Conservation (phyloP, 768 basidiomycete species). For the Pisolithus microcarpus region DNA sequence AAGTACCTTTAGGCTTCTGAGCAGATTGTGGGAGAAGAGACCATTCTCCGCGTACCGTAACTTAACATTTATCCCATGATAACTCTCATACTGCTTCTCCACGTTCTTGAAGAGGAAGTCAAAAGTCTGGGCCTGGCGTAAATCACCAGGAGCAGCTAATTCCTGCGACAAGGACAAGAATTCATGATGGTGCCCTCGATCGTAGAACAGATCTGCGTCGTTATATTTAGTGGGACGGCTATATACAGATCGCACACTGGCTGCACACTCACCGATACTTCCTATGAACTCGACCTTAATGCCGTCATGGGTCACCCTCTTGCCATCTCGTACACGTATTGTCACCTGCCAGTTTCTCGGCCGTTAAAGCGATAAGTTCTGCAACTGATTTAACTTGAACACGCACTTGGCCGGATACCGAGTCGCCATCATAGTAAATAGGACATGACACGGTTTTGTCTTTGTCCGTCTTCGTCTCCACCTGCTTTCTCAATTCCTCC, state of each 20-base stretch:
- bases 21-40: not conserved
- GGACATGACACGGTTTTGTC: conserved; percentile 81
- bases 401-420: conserved; percentile 77
- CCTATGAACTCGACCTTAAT: conserved; percentile 98
- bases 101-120: conserved; percentile 99
- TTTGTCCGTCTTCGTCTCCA: conserved; percentile 87
- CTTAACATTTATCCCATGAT: conserved; percentile 97
- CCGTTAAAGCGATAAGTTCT: not conserved
- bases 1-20: conserved; percentile 60
- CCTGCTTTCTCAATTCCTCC: conserved; percentile 81
- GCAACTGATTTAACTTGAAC: not conserved
- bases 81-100: conserved; percentile 98
- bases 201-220: conserved; percentile 79
- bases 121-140: conserved; percentile 93
- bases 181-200: conserved; percentile 96
- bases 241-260: too few species aligned
- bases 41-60: conserved; percentile 54
- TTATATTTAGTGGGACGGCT: not conserved
- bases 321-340: conserved; percentile 88
- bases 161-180: conserved; percentile 95
- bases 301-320: conserved; percentile 90
- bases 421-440: conserved; percentile 94
- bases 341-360: conserved; percentile 46
- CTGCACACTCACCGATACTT: conserved; percentile 61
- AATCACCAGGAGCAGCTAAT: conserved; percentile 90